These are phyloP conservation scores for Oryza glaberrima DNA, from an alignment of 176 grass and related monocot species.

Conservation along the genomic window DNA sequence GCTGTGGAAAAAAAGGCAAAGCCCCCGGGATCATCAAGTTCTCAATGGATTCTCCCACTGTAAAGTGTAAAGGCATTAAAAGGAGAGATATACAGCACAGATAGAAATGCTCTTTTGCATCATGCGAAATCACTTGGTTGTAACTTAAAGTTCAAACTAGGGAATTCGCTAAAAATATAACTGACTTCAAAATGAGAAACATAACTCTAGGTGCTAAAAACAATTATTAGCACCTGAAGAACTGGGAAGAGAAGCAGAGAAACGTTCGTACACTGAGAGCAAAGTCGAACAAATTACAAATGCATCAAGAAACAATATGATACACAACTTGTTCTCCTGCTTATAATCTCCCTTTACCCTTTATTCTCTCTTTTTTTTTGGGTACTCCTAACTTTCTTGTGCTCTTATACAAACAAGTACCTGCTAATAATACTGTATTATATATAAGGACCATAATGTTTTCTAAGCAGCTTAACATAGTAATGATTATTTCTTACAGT, in stretches of 20 bases:
- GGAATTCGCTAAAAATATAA: no score
- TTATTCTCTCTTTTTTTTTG: neutral
- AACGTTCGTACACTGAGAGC: neutral
- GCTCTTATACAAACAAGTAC: neutral
- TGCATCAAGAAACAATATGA: neutral
- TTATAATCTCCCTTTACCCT: neutral
- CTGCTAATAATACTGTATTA: no score
- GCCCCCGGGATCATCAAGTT: neutral
- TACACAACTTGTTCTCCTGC: neutral
- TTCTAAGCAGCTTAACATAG: neutral
- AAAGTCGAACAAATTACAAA: neutral
- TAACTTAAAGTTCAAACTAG: no score
- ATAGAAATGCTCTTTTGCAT: neutral
- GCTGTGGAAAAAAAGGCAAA: neutral
- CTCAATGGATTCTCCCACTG: neutral
- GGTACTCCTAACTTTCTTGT: neutral
- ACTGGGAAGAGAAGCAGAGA: neutral
- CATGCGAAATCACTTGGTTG: neutral
- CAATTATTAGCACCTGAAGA: neutral
- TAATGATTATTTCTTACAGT: no score
- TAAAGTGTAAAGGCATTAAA: neutral
- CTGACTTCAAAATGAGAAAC: neutral
- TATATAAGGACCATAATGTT: neutral
- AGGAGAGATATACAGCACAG: neutral
- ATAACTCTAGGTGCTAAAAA: neutral